Evolutionary conservation across 1,284 basidiomycete genomes (phyloP), one percentile per base, ranked within the genome.

Genomic region (Mycena sp.): DNA sequence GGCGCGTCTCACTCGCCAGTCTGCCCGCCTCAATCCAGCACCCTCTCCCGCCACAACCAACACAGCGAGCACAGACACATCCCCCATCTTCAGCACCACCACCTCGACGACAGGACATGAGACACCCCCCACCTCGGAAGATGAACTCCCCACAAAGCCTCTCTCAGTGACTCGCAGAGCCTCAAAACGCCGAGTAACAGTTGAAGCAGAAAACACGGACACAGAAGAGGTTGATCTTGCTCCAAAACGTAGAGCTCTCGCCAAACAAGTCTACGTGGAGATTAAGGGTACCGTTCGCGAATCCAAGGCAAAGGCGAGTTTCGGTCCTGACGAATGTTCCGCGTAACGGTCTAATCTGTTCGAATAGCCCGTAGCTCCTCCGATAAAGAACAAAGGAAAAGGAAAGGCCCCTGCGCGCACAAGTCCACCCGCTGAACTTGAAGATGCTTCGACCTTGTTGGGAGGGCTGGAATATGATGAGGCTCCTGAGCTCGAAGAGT

Each of bases 221-320:
- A 10, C 19, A 17, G 30, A 58, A 58, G 32, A 35, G 4, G 41
- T 35, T 35, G 58, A 62, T n/a, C 67, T 66, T 12, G 65, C 75
- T 5, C 38, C 73, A 6, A 90, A 88, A 71, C 83, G 85, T 54
- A 80, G 85, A 67, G 76, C 72, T 29, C 61, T 78, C 19, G 70
- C 73, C 44, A 76, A 77, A 46, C 67, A 72, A 61, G 80, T 78
- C 28, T 88, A 80, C 70, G 82, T 87, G 59, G 82, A 84, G 69
- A 75, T 86, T 43, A 72, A 73, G 30, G 17, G 62, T 28, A 69
- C 53, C 26, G 53, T 48, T 32, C 70, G 70, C 52, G 61, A 51
- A 71, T 59, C 14, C 30, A 79, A 77, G 68, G 70, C 72, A 71
- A 79, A 81, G 80, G 83, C 79, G 67, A 70, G 74, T 41, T 25